Percentiles rank a stretch among this genome's conserved stretches.
These are phyloP conservation scores for Tricholomella constricta DNA, from an alignment of 768 basidiomycete species.

Conservation along the genomic window DNA sequence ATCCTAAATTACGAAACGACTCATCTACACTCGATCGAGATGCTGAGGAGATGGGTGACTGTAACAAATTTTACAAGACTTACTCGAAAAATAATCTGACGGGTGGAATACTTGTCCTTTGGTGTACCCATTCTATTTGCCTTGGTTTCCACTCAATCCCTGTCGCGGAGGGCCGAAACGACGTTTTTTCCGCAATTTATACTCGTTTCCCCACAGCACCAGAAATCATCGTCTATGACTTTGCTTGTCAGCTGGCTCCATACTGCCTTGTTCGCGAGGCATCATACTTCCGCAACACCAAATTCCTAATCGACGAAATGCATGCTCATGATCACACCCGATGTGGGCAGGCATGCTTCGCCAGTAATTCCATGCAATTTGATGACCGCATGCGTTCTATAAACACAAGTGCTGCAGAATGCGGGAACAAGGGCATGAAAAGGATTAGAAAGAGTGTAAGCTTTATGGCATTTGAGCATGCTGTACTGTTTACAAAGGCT, in stretches of 20 bases:
- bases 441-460: slow-evolving; percentile 14
- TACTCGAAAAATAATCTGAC: slow-evolving; percentile 16
- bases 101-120: slow-evolving; percentile 31
- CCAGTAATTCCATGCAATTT: slow-evolving; percentile 3
- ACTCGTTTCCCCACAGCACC: slow-evolving; percentile 30
- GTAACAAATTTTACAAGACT: slow-evolving; percentile 1
- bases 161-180: slow-evolving; percentile 35
- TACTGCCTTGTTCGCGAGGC: slow-evolving; percentile 21
- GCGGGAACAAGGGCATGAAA: slow-evolving; percentile 17
- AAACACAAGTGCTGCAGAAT: slow-evolving; percentile 23
- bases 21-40: background rate
- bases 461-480: slow-evolving; percentile 12
- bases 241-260: slow-evolving; percentile 13
- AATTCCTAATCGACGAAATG: slow-evolving; percentile 19
- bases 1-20: background rate
- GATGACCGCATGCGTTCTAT: slow-evolving; percentile 6
- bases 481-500: slow-evolving; percentile 10
- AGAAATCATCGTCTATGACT: slow-evolving; percentile 3
- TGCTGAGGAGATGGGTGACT: slow-evolving; percentile 8
- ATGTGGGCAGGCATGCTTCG: slow-evolving; percentile 11
- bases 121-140: slow-evolving; percentile 34
- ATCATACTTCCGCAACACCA: slow-evolving; percentile 16
- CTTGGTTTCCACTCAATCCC: slow-evolving; percentile 40
- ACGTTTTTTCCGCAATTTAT: slow-evolving; percentile 40
- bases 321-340: slow-evolving; percentile 17